These are phyloP conservation scores for Colletotrichum sp. DNA, from an alignment of 2,329 filamentous ascomycete genomes.

Conservation along the genomic window DNA sequence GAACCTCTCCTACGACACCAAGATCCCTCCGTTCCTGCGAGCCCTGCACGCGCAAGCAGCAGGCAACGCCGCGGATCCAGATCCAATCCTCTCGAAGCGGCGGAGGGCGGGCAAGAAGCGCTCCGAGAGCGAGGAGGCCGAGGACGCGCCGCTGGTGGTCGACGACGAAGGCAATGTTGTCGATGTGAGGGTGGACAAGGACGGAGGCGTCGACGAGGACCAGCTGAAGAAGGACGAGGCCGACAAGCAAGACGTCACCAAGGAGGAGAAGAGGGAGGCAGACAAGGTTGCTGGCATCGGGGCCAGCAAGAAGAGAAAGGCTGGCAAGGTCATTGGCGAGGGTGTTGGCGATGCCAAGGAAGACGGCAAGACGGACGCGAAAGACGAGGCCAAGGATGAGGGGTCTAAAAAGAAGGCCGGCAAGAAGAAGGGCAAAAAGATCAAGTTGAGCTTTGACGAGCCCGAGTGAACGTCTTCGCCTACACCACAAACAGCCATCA, in stretches of 20 bases:
- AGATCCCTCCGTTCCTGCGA: conserved; percentile 66
- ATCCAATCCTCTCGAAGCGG: conserved; percentile 55
- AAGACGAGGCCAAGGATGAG: background rate
- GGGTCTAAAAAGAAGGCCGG: conserved; percentile 27
- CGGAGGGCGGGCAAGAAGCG: conserved; percentile 58
- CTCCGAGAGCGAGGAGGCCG: conserved; percentile 72
- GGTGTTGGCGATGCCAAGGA: conserved; percentile 28
- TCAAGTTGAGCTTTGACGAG: conserved; percentile 67
- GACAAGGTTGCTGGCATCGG: conserved; percentile 47
- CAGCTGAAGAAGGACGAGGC: conserved; percentile 30
- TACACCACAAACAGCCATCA: background rate
- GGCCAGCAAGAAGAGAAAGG: conserved; percentile 59
- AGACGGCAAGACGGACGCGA: background rate
- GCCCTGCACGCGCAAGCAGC: conserved; percentile 59
- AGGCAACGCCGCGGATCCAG: conserved; percentile 52
- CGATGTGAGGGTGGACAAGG: conserved; percentile 47
- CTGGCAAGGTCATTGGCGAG: conserved; percentile 53
- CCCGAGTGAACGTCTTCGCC: conserved; percentile 14
- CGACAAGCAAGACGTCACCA: conserved; percentile 25
- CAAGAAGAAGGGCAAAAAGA: conserved; percentile 63
- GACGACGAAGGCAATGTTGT: conserved; percentile 75
- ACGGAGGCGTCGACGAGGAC: conserved; percentile 45
- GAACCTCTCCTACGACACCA: conserved; percentile 69
- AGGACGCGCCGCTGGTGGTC: conserved; percentile 78
- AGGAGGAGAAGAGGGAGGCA: conserved; percentile 32